Percentiles rank a stretch among this genome's conserved stretches.
Conservation (phyloP, 257 asterid genomes). For the Przewalskia tangutica region DNA sequence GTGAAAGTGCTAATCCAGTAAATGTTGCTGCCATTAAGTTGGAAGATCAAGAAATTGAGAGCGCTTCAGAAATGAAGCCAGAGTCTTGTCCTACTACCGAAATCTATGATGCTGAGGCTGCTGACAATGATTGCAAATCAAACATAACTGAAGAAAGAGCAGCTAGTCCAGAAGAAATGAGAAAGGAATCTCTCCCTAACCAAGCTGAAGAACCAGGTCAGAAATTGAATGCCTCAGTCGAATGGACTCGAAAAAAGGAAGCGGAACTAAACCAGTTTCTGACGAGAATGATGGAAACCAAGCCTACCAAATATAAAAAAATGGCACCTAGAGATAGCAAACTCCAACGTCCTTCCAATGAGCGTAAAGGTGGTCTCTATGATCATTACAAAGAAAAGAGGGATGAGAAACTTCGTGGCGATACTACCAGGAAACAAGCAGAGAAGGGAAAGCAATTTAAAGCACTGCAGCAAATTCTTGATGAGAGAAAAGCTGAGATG, state of each 20-base stretch:
- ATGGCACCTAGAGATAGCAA: conserved; percentile 33
- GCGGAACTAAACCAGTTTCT: conserved; percentile 78
- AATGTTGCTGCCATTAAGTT: conserved; percentile 22
- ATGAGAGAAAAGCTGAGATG: conserved; percentile 27
- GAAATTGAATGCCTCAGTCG: conserved; percentile 48
- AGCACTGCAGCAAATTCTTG: conserved; percentile 8
- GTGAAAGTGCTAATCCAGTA: conserved; percentile 38
- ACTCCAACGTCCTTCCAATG: conserved; percentile 44
- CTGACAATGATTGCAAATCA: conserved; percentile 24
- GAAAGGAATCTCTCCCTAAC: conserved; percentile 31
- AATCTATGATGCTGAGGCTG: conserved; percentile 16
- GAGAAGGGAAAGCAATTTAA: conserved; percentile 51
- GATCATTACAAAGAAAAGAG: conserved; percentile 52
- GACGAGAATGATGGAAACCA: conserved; percentile 84
- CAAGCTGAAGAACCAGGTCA: conserved; percentile 25
- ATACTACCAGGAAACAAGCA: conserved; percentile 35
- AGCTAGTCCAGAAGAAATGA: conserved; percentile 17
- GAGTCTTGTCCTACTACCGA: conserved; percentile 15
- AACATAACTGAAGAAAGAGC: conserved; percentile 29
- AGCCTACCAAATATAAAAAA: conserved; percentile 42
- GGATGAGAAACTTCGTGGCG: conserved; percentile 60
- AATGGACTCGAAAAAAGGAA: conserved; percentile 90
- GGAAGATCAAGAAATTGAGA: conserved; percentile 18
- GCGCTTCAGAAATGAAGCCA: conserved; percentile 27
- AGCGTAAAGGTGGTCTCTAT: conserved; percentile 50